Percentiles rank a stretch among this genome's conserved stretches.
These are phyloP conservation scores for Colletotrichum endophyticum DNA, from an alignment of 2,329 filamentous ascomycete species.

Conservation along the genomic window DNA sequence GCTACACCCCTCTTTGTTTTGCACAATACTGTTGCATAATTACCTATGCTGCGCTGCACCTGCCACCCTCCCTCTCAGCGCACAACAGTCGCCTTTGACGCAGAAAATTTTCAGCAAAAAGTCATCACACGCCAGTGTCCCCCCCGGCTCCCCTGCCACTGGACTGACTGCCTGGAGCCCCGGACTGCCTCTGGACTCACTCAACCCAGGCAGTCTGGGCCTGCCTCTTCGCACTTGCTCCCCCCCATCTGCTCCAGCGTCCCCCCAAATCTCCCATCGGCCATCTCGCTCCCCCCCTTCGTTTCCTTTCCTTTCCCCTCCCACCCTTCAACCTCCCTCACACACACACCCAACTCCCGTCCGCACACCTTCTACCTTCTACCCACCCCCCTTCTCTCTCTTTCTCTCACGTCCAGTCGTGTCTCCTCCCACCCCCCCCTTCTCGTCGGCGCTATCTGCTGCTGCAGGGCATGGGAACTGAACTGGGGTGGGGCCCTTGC, in stretches of 20 bases:
- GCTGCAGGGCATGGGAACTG: constrained; percentile 19
- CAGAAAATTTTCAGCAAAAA: constrained; percentile 17
- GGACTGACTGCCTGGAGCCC: background rate
- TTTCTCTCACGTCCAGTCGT: background rate
- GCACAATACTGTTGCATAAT: background rate
- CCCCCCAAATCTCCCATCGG: background rate
- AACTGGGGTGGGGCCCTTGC: constrained; percentile 10
- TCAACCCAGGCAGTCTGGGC: background rate
- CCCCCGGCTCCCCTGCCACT: background rate
- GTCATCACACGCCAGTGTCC: constrained; percentile 13
- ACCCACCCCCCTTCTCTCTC: background rate
- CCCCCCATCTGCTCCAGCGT: background rate
- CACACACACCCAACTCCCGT: background rate
- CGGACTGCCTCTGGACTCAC: background rate
- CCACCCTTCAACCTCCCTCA: background rate
- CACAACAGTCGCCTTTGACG: constrained; percentile 16
- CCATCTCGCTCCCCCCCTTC: background rate
- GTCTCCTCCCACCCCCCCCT: background rate
- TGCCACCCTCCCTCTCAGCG: background rate
- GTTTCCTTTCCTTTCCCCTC: background rate
- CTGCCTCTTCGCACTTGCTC: background rate
- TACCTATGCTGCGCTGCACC: background rate
- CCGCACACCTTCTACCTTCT: background rate
- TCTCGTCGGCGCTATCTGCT: constrained; percentile 15
- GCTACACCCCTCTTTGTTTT: background rate